Base-by-base conservation (phyloP, 2,329 filamentous ascomycete genomes). In the Colletotrichum lindemuthianum region DNA sequence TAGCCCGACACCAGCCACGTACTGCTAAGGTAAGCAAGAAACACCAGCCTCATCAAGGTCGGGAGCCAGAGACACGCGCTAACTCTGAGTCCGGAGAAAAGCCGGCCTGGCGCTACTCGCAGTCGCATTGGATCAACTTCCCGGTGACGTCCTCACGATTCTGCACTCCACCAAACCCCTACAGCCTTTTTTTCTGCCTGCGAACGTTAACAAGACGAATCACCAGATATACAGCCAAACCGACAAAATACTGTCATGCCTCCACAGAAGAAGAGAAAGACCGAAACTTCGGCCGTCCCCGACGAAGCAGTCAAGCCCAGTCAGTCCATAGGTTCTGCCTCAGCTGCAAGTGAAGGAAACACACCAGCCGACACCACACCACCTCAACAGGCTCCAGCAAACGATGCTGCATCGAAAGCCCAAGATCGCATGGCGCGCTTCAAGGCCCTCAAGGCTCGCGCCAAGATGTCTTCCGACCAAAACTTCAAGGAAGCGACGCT, bases 401-500 rank as follows among this genome's bases (percentile, higher is more conserved):
- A 70, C 37, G 51, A 60, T 52, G 76, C 79, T n/a, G 72, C 77
- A 15, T 70, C 75, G 34, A 85, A 85, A 70, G 81, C 86, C 36
- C 80, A 87, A 70, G 90, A 94, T 59, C 88, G 93, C 60, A 82
- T 89, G 77, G 92, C 92, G 53, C 89, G 92, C 69, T 97, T 97
- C 83, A 94, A 93, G 75, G 91, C 92, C 4, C 88, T 97, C 13
- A 89, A 96, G 78, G 91, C 91, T 33, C 90, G 93, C 71, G 90
- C 91, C 53, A 89, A 93, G 82, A 82, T 84, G 63, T 91, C 89
- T 0, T 86, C 89, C 1, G 83, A 88, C 73, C 87, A 85, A 67
- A 98, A 97, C 73, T 81, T 96, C 68, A 91, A 93, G 75, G 94
- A 94, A 76, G 93, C 92, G 8, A 91, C 91, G 36, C 88, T 89